Conservation (phyloP, 306 rosid species). For the Begonia loranthoides region DNA sequence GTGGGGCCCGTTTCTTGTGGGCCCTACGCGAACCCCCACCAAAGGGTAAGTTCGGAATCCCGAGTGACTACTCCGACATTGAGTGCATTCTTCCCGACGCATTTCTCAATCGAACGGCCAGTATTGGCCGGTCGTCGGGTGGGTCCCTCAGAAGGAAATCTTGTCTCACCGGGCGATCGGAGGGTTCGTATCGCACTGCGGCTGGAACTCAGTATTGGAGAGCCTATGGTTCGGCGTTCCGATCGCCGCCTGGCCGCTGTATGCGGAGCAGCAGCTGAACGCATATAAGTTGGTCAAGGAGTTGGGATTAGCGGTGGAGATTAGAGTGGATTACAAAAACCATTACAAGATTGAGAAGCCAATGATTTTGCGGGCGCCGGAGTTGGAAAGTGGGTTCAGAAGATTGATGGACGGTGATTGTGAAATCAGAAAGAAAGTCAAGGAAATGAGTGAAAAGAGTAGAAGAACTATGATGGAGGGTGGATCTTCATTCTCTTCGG, state of each 20-base stretch:
- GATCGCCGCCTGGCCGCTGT: constrained; percentile 18
- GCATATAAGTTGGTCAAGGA: constrained; percentile 13
- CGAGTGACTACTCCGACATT: constrained; percentile 4
- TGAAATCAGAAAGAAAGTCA: constrained; percentile 14
- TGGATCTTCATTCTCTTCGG: constrained; percentile 12
- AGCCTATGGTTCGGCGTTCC: constrained; percentile 19
- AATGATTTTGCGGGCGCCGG: constrained; percentile 10
- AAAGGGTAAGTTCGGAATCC: constrained; percentile 2
- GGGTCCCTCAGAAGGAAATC: constrained; percentile 14
- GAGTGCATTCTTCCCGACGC: constrained; percentile 7
- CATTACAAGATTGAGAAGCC: not conserved
- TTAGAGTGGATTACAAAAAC: not conserved
- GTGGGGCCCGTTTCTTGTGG: constrained; percentile 13
- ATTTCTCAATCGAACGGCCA: constrained; percentile 8
- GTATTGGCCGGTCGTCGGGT: constrained; percentile 2
- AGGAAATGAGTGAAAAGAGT: constrained; percentile 9
- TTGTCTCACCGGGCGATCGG: constrained; percentile 9
- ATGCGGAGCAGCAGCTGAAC: constrained; percentile 11
- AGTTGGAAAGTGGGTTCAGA: constrained; percentile 25
- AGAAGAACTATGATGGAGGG: constrained; percentile 7
- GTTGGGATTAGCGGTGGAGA: constrained; percentile 9
- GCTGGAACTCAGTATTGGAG: constrained; percentile 18
- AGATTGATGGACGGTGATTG: constrained; percentile 16
- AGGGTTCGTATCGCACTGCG: constrained; percentile 21
- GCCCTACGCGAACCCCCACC: constrained; percentile 5